Base-by-base conservation (phyloP, 331 rosid species). In the Quercus phellos region DNA sequence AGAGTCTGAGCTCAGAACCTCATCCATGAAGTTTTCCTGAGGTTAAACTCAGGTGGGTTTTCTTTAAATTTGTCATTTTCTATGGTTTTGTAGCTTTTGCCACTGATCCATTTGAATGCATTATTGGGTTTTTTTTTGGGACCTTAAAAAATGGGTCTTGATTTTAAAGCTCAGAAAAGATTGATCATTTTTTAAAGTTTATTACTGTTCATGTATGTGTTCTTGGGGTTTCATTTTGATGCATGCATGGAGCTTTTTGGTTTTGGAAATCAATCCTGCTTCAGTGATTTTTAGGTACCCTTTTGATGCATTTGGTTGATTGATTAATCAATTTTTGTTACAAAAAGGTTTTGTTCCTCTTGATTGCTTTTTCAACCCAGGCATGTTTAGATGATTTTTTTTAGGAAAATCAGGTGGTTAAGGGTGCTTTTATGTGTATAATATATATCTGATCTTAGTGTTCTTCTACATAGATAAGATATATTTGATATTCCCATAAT, bases 1-100 rank as follows among this genome's bases (percentile, higher is more conserved):
- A 13, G 27, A 66, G 51, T 34, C 38, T 66, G 26, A n/a, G 71
- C 27, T 53, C 55, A 34, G 68, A 60, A 59, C 81, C 5, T 59
- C 73, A 27, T 38, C 77, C 9, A 29, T 51, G 70, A 46, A 46
- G 79, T 54, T 75, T 51, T 53, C 30, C 51, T 16, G 63, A 32
- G 70, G 73, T 71, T 75, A 80, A 81, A 84, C 72, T 83, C 75
- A 79, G 89, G 92, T 83, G 67, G 46, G 81, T 81, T 83, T 87
- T 60, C 27, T 2, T 3, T 61, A 34, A 19, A 46, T 80, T 74
- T 51, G 8, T 76, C 58, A 10, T 42, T 58, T 51, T 56, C 11
- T 74, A 26, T 18, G 56, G 55, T 56, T 79, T n/a, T 35, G 46
- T 51, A 19, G 10, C 50, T 4, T 63, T 72, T 13, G 10, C 32